Conservation (phyloP, 768 basidiomycete species). For the Leccinum fibrillosum region DNA sequence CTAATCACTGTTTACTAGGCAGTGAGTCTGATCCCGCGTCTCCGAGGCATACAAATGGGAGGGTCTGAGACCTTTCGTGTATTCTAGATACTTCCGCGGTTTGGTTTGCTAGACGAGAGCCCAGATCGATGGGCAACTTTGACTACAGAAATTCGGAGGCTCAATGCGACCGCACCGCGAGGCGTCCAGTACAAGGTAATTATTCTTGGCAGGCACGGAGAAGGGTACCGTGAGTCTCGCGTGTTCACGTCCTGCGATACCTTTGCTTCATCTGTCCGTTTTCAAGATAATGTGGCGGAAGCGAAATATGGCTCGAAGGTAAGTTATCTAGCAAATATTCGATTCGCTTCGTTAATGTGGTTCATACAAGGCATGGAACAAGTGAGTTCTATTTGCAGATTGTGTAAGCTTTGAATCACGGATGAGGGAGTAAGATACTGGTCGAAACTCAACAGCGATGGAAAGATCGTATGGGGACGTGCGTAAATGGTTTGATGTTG, state of each 20-base stretch:
- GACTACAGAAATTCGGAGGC: slow-evolving; percentile 31
- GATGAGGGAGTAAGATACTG: slow-evolving; percentile 43
- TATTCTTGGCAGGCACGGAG: slow-evolving; percentile 63
- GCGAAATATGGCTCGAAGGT: slow-evolving; percentile 56
- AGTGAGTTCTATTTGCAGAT: background rate
- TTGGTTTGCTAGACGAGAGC: slow-evolving; percentile 19
- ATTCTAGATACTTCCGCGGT: slow-evolving; percentile 4
- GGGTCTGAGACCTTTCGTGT: background rate
- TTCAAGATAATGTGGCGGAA: slow-evolving; percentile 63
- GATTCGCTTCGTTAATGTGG: background rate
- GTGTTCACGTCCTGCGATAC: background rate
- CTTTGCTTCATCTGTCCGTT: background rate
- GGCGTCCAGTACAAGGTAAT: slow-evolving; percentile 45
- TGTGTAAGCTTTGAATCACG: background rate
- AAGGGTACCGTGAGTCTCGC: slow-evolving; percentile 25
- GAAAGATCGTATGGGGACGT: slow-evolving; percentile 69
- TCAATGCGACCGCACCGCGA: slow-evolving; percentile 22
- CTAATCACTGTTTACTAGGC: background rate
- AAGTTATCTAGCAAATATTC: background rate
- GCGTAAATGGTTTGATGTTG: background rate
- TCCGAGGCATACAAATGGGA: background rate
- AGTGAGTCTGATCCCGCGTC: background rate
- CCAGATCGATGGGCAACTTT: slow-evolving; percentile 49
- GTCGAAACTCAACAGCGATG: slow-evolving; percentile 37
- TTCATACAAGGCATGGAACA: background rate